A percentile compares a stretch with the other conserved stretches of the same genome.
phyloP scores from a whole-genome alignment of 2,329 filamentous ascomycete genomes.

The Ophiocordyceps polyrhachis-furcata region DNA sequence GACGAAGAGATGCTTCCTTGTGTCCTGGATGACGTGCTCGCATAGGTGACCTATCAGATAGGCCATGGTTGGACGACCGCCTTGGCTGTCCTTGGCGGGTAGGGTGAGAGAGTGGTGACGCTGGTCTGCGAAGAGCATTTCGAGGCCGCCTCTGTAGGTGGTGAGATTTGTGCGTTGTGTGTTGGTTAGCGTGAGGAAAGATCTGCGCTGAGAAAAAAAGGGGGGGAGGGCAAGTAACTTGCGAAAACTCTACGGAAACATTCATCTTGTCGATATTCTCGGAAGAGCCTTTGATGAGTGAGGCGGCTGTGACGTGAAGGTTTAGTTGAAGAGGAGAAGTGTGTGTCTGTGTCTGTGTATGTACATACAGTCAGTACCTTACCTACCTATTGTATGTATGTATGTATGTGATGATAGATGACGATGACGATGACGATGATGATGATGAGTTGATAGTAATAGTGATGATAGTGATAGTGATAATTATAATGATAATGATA shows the following conservation, averaged over 20 bases:
- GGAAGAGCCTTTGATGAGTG: conserved; percentile 4
- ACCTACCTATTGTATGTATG: too few species aligned
- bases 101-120: conserved; percentile 53
- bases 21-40: conserved; percentile 67
- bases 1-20: conserved; percentile 73
- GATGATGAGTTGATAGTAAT: too few species aligned
- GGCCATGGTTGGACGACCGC: conserved; percentile 46
- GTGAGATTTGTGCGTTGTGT: too few species aligned
- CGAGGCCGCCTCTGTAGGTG: conserved; percentile 57
- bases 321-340: not conserved
- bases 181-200: not conserved
- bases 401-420: not conserved
- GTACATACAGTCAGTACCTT: too few species aligned
- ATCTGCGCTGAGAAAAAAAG: not conserved
- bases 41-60: conserved; percentile 67
- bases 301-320: too few species aligned
- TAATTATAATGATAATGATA: too few species aligned
- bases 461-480: too few species aligned
- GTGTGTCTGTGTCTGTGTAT: too few species aligned
- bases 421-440: not conserved
- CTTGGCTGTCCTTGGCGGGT: conserved; percentile 41
- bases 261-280: conserved; percentile 20
- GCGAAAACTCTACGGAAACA: conserved; percentile 56
- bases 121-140: conserved; percentile 80
- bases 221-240: conserved; percentile 10